Base-by-base conservation (phyloP, 148 eudicot species). In the Fagopyrum tataricum region DNA sequence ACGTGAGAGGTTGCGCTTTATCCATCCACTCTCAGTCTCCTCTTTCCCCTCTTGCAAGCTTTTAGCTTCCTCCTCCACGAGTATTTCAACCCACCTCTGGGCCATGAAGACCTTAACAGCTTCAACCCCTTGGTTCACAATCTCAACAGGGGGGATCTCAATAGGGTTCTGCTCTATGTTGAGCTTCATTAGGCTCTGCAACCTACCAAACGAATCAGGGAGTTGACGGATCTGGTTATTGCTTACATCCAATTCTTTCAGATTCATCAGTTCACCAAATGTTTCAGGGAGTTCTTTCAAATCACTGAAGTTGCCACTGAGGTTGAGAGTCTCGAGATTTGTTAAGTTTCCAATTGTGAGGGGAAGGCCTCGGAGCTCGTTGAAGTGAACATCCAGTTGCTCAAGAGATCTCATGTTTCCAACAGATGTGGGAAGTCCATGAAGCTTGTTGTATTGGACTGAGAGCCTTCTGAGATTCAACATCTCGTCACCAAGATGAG, bases 181-280 rank as follows among this genome's bases (percentile, higher is more conserved):
- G 68, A 96, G 95, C 78, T 85, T 90, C 21, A 48, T 72, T 79
- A 96, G 74, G 49, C 75, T 92, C 67, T 82, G 81, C n/a, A 96
- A 89, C 81, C 84, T 85, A 11, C 92, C 91, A 78, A 96, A 92
- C 26, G 96, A 72, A 70, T 82, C 78, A 11, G 99, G 99, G 72
- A 96, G 85, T 62, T 83, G 83, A 70, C 82, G 97, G 56, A 96
- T 88, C 86, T 96, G 97, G 79, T 96, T 90, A 86, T 96, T 92
- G 86, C 97, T 88, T 44, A 96, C 78, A 74, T 96, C 92, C 4
- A 96, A 88, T 73, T 92, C 96, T 74, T 84, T 88, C 13, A 96
- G 89, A 79, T 77, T 92, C 42, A 77, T 79, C 49, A 96, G 79
- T 18, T 87, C 86, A 1, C 96, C 87, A 2, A 92, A 68, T 73